Base-by-base conservation (phyloP, 306 rosid genomes). In the Astragalus membranaceus region DNA sequence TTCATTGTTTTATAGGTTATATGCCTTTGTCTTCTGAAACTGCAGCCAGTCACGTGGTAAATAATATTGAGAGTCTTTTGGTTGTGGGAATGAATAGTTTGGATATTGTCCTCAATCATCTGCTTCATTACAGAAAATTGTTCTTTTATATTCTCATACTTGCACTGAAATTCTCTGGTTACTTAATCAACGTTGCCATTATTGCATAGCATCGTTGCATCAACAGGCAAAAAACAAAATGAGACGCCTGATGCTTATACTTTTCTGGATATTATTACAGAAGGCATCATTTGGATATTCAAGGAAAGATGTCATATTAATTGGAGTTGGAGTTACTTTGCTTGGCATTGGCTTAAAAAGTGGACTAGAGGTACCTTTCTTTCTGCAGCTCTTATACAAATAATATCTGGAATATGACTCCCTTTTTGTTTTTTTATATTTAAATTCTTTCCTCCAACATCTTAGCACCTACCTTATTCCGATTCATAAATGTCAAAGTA, bases 271-370 rank as follows among this genome's bases (percentile, higher is more conserved):
- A 12, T 73, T 68, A 12, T 73, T 72, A 66, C 85, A 80, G 96
- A 80, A 83, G 75, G 73, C 81, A 20, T 85, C 95, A 15, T 94
- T 94, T 51, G 99, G 99, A 53, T 94, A 94, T 82, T 58, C 89
- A 17, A 88, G 99, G 85, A 94, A 94, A 80, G 99, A 94, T 83
- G 97, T 91, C 81, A 55, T 94, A 46, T 75, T 91, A 78, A 88
- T 94, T 80, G 99, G 99, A 64, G 33, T 91, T 43, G 97, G 97
- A 60, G 82, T 94, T 77, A 94, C 97, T 67, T 72, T 68, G 32
- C 54, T 89, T 13, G 99, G 99, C 42, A 6, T 83, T 74, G 97
- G 84, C 80, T 84, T 94, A 80, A 83, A 94, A 80, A 78, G 83
- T 76, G 99, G 99, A 81, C 71, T 94, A 55, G 97, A 91, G 97